Base-by-base conservation (phyloP, 2,329 filamentous ascomycete genomes). In the Verticillium tricorpus region DNA sequence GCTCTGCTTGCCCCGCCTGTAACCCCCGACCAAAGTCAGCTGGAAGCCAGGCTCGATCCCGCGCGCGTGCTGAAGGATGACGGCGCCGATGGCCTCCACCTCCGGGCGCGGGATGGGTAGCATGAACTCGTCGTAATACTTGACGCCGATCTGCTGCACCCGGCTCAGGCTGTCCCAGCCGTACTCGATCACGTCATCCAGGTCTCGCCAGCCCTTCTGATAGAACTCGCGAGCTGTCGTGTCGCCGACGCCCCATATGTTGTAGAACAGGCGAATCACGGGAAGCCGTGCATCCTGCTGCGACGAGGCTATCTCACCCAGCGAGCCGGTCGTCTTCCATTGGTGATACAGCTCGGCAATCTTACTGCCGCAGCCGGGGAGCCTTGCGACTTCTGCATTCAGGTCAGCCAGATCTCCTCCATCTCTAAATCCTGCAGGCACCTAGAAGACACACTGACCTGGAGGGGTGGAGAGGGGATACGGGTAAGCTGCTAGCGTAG, bases 211-310 rank as follows among this genome's bases (percentile, higher is more conserved):
- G 32, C 91, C 85, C 64, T 86, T 87, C 17, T 85, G 83, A 73
- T 93, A 95, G 69, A 97, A 97, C 1, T 93, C 85, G 17, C 89
- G 82, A 0, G 94, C 93, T 0, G 90, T 95, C 14, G 86, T 87
- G 2, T 90, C 89, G 0, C 90, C 94, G 0, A 97, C 92, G n/a
- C 93, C 94, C 91, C 92, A 97, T 62, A 97, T 96, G 5, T 90
- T 81, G 76, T 90, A 91, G 74, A 98, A 97, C 0, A 82, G 73
- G 55, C 85, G 80, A 3, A 97, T 76, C 0, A 87, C 81, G 22
- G 81, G 80, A 62, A 95, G 80, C 62, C 82, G 85, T 14, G 85
- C 78, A 67, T 96, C 88, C 0, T 77, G 75, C 58, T 89, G 83
- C 1, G 90, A 83, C 4, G 87, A 84, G 8, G 83, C 77, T 0